Base-by-base conservation (phyloP, 1,284 basidiomycete genomes). In the Meira nashicola region DNA sequence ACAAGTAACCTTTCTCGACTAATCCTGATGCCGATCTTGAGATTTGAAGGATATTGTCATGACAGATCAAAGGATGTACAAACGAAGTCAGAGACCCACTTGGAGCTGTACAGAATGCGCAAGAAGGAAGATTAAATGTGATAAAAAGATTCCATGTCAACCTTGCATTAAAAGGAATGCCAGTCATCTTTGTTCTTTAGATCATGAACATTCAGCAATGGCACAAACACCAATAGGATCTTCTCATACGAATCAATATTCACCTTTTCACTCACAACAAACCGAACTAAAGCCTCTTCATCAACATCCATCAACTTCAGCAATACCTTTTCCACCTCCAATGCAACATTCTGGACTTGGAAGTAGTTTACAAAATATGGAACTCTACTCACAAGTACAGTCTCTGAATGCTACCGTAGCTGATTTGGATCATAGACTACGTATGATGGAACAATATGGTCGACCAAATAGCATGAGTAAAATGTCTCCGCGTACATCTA, bases 91-190 rank as follows among this genome's bases (percentile, higher is more conserved):
- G 21, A 48, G 67, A 4, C 67, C 67, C 0, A 66, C 62, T 11
- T 68, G 67, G 67, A 67, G 65, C 9, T 72, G 70, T 50, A 67
- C 68, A 23, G 70, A 72, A 55, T 71, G 69, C 38, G 63, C 65
- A 3, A 39, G 67, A 11, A 56, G 69, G 6, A 71, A 71, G 60
- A 65, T 65, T 19, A 63, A 62, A 48, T 71, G 69, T 60, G 67
- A 71, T 54, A 69, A 67, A 54, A 61, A 67, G 55, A 65, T 67
- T 17, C 69, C 69, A 0, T 71, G 69, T 41, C 57, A 63, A 11
- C 64, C 70, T 0, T 72, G 70, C 55, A 41, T 66, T 53, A 66
- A 70, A 33, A 62, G 70, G 5, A 63, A 64, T 23, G 58, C 57
- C 23, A 58, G 60, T 12, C 65, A 69, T 33, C 54, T 59, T 19